A percentile compares a stretch with the other conserved stretches of the same genome.
These are phyloP conservation scores for Xylaria arbuscula DNA, from an alignment of 2,329 filamentous ascomycete species.

Conservation along the genomic window DNA sequence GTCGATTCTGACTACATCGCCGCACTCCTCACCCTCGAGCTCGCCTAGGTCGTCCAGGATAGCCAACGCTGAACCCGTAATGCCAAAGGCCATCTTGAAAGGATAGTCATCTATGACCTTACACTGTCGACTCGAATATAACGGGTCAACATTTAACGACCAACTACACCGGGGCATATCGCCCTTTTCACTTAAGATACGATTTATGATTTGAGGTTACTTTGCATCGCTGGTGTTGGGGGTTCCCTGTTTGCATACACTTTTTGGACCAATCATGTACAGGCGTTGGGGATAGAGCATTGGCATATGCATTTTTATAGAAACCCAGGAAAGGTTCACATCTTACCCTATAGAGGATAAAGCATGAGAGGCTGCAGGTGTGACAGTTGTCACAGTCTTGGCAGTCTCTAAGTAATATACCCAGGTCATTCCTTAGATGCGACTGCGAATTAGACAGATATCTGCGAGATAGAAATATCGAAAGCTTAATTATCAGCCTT, in stretches of 20 bases:
- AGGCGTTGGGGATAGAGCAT: slow-evolving; percentile 25
- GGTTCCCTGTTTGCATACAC: slow-evolving; percentile 18
- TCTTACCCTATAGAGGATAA: slow-evolving; percentile 13
- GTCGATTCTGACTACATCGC: slow-evolving; percentile 11
- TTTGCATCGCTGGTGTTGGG: slow-evolving; percentile 27
- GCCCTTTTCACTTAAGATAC: slow-evolving; percentile 4
- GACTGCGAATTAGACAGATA: neutral
- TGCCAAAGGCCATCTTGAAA: slow-evolving; percentile 31
- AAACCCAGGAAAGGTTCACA: slow-evolving; percentile 15
- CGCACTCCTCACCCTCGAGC: slow-evolving; percentile 5
- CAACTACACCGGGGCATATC: neutral
- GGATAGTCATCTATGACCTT: neutral
- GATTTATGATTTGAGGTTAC: slow-evolving; percentile 9
- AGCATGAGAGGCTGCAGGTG: neutral
- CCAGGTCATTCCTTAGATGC: slow-evolving; percentile 21
- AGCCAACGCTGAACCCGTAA: slow-evolving; percentile 1
- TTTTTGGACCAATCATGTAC: slow-evolving; percentile 8
- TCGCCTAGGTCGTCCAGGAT: slow-evolving; percentile 32
- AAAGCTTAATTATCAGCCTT: neutral
- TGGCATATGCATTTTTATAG: neutral
- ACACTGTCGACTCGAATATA: neutral
- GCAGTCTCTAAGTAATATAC: slow-evolving; percentile 1
- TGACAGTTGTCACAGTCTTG: neutral
- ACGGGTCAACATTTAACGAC: neutral
- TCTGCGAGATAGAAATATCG: slow-evolving; percentile 2